Evolutionary conservation across 768 basidiomycete species (phyloP), one percentile per base, ranked within the genome.

Genomic region (Boletus vermiculosoides): DNA sequence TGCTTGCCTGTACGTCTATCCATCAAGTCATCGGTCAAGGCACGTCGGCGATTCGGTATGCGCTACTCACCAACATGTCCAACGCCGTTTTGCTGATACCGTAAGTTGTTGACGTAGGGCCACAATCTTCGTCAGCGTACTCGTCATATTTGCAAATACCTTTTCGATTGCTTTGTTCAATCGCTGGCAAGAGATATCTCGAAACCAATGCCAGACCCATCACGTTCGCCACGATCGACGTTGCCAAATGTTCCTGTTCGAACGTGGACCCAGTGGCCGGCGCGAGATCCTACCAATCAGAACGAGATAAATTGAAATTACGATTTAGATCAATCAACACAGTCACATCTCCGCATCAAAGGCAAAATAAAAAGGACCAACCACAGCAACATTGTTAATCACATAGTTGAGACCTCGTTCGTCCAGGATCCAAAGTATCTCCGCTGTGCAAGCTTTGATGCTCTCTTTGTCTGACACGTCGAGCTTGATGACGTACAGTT

Each of bases 301-400:
- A 44, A 25, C 13, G 1, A 13, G 12, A 31, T n/a, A n/a, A 23
- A 45, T 5, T 10, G 6, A n/a, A 30, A 20, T 13, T 8, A 4
- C 13, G 12, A 20, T 30, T 31, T 9, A 33, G 30, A 46, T n/a
- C 22, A 23, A 18, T 22, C 30, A 9, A 16, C 22, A 12, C 23
- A 13, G 10, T 13, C 45, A 49, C n/a, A n/a, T 23, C 23, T 23
- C 13, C 10, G 16, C 25, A 31, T 37, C 30, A 6, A 15, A 15
- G n/a, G 41, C 39, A 40, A 5, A 31, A 31, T 12, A 31, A n/a
- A 4, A 18, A n/a, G 8, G 9, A 68, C 73, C 28, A 45, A 75
- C 74, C 44, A 72, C 65, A 2, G 63, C 72, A 13, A 73, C 69
- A 50, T 74, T 76, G 58, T 77, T 76, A 44, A 73, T 54, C 23